Percentiles rank a stretch among this genome's conserved stretches.
Evolutionary conservation across 2,329 filamentous ascomycete genomes (phyloP).

Genomic region (Colletotrichum sp.): DNA sequence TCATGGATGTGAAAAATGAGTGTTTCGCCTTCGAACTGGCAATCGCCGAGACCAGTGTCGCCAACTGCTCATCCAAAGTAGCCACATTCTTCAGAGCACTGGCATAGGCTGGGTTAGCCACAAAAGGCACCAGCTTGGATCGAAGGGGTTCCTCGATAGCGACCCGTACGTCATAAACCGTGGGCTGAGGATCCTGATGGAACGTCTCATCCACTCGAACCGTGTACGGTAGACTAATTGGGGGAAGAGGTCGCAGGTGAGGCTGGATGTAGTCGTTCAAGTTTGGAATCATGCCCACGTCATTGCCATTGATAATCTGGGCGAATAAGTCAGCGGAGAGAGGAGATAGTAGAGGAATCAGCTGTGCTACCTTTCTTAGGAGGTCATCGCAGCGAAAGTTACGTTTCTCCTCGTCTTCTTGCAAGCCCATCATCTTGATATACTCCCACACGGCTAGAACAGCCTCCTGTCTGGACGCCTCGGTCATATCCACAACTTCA

Average conservation of each 20-base stretch:
- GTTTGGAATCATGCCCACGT: conserved; percentile 84
- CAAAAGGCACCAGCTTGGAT: conserved; percentile 67
- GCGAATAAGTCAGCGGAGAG: neutral
- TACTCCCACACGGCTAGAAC: conserved; percentile 97
- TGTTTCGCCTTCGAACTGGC: conserved; percentile 88
- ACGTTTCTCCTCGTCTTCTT: conserved; percentile 94
- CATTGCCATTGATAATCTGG: conserved; percentile 75
- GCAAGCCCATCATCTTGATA: conserved; percentile 81
- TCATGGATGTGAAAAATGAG: conserved; percentile 80
- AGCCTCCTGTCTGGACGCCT: conserved; percentile 86
- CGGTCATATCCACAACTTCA: conserved; percentile 83
- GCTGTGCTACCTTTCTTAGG: conserved; percentile 70
- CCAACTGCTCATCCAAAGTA: conserved; percentile 82
- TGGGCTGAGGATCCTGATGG: conserved; percentile 75
- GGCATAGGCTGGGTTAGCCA: conserved; percentile 73
- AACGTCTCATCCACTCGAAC: conserved; percentile 90
- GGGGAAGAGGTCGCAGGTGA: conserved; percentile 80
- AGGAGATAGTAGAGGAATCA: conserved; percentile 29
- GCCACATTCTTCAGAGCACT: conserved; percentile 78
- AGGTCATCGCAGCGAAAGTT: conserved; percentile 89
- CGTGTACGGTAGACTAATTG: conserved; percentile 86
- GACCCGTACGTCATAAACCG: conserved; percentile 89
- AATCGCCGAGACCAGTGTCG: conserved; percentile 81
- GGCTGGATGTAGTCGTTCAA: conserved; percentile 80
- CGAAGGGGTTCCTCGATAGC: conserved; percentile 83